Base-by-base conservation (phyloP, 805 yeast genomes). In the Saturnispora gosingensis region DNA sequence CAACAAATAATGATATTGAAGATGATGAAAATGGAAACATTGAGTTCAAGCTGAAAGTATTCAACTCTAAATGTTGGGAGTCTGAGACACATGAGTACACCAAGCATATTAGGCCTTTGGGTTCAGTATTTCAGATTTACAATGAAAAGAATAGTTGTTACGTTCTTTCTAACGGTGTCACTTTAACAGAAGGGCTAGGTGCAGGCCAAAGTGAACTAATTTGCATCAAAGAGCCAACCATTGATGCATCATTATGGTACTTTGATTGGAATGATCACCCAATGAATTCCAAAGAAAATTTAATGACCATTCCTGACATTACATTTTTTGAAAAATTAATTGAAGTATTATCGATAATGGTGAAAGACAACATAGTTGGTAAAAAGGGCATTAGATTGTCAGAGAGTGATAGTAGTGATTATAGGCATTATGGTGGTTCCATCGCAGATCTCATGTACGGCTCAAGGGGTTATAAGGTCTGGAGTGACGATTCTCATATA, bases 151-250 rank as follows among this genome's bases (percentile, higher is more conserved):
- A 85, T 30, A 73, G 76, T 30, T 93, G 99, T 67, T 72, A 73
- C 18, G 66, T 93, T 51, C 67, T 88, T 59, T 80, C 89, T n/a
- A 95, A 90, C 63, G 77, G 76, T 44, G 75, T 75, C 20, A 78
- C 74, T 61, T 72, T 93, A 40, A 97, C 97, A n/a, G 55, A 53
- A 25, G 60, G 60, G 11, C 38, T 51, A 34, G 36, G 50, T 3
- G 86, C 95, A 95, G 97, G 86, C 1, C 97, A 89, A 65, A 87
- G 85, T 67, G 99, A 93, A 71, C 95, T 91, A 10, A 69, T 88
- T 40, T 93, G 99, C 66, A 76, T 88, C 49, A 83, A 82, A 48
- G 79, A 78, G 27, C 93, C 97, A 13, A 78, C 80, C 16, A 65
- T 73, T 50, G 78, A 79, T 27, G 80, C 83, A 63, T 76, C 95